Evolutionary conservation across 1,284 basidiomycete species (phyloP).

Genomic region (Leccinum fallax): DNA sequence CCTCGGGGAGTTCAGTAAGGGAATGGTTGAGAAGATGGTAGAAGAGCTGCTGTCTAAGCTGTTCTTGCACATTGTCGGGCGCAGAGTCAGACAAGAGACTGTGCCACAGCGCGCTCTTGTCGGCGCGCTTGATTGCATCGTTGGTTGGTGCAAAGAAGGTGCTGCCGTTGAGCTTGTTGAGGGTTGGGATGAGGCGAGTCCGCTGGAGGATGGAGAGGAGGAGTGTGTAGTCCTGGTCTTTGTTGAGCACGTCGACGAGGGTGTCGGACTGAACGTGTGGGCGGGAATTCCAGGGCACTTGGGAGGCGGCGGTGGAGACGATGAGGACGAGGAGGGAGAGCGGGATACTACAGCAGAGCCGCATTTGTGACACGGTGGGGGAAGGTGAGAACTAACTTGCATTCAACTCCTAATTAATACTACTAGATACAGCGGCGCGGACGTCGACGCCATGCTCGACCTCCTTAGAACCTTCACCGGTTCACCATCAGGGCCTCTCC

Average conservation of each 20-base stretch:
- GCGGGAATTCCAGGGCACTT: constrained; percentile 34
- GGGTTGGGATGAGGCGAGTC: constrained; percentile 86
- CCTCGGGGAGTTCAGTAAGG: constrained; percentile 51
- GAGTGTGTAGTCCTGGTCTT: constrained; percentile 79
- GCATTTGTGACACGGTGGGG: constrained; percentile 32
- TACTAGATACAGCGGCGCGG: no score
- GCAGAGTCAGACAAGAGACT: constrained; percentile 45
- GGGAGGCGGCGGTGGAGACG: constrained; percentile 31
- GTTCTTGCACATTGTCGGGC: constrained; percentile 83
- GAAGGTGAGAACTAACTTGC: not conserved
- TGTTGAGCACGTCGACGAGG: constrained; percentile 78
- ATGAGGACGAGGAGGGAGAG: constrained; percentile 40
- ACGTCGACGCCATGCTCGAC: constrained; percentile 52
- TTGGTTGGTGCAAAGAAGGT: constrained; percentile 97
- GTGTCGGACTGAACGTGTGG: constrained; percentile 39
- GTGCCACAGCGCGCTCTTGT: constrained; percentile 51
- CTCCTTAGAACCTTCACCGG: constrained; percentile 60
- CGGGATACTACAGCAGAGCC: constrained; percentile 39
- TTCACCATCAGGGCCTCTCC: constrained; percentile 55
- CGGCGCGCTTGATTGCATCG: constrained; percentile 71
- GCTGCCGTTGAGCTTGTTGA: constrained; percentile 81
- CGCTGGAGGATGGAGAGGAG: constrained; percentile 84
- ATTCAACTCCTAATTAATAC: constrained; percentile 8
- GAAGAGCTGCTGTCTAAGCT: constrained; percentile 88
- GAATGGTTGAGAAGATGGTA: constrained; percentile 93